Evolutionary conservation across 169 alveolate genomes (phyloP).

Genomic region (Babesia divergens): DNA sequence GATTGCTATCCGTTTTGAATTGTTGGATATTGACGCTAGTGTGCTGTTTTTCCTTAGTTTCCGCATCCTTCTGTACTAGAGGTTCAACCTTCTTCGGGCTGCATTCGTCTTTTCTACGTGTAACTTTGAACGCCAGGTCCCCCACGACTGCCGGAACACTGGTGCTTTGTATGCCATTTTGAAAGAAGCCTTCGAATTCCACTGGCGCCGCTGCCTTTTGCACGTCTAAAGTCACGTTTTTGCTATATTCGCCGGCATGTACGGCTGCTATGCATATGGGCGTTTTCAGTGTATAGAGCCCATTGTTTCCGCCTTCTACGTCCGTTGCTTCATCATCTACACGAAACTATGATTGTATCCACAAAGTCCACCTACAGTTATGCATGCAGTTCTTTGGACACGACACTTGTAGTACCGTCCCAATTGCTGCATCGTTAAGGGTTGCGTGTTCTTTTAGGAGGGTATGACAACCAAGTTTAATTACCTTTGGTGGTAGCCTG

Average conservation of each 20-base stretch:
- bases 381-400: slow-evolving; percentile 85
- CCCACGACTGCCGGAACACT: slow-evolving; percentile 66
- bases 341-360: background rate
- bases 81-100: slow-evolving; percentile 28
- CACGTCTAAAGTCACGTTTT: slow-evolving; percentile 59
- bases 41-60: background rate
- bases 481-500: slow-evolving; percentile 68
- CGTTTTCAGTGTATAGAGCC: slow-evolving; percentile 79
- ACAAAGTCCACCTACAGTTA: slow-evolving; percentile 38
- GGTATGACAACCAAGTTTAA: slow-evolving; percentile 71
- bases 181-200: slow-evolving; percentile 76
- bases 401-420: slow-evolving; percentile 69
- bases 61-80: background rate
- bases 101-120: slow-evolving; percentile 66
- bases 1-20: background rate
- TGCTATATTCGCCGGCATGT: slow-evolving; percentile 79
- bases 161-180: slow-evolving; percentile 76
- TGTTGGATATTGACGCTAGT: background rate
- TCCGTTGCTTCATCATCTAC: slow-evolving; percentile 30
- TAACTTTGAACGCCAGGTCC: slow-evolving; percentile 68
- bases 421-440: slow-evolving; percentile 76
- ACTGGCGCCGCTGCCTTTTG: slow-evolving; percentile 70
- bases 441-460: slow-evolving; percentile 68
- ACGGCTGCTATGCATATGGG: slow-evolving; percentile 83
- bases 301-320: slow-evolving; percentile 81